Base-by-base conservation (phyloP, 441 rosid genomes). In the Biscutella auriculata region DNA sequence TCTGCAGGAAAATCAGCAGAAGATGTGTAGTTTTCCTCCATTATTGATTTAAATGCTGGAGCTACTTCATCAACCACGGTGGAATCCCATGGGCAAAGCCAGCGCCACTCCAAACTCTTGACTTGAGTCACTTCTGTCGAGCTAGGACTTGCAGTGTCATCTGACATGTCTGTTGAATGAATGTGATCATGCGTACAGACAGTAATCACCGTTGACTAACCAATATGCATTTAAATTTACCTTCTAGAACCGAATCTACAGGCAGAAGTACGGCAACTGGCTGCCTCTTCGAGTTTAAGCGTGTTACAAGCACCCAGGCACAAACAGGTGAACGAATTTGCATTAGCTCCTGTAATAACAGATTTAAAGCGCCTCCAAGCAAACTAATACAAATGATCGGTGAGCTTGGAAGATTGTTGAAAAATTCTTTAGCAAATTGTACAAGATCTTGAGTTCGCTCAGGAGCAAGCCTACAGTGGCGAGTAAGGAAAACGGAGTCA, bases 21-120 rank as follows among this genome's bases (percentile, higher is more conserved):
- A 29, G 91, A 82, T 53, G 61, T 32, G 65, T 79, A 82, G 70
- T 73, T 90, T 77, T 80, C 88, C 77, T 87, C 88, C 77, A 90
- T 52, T 60, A 89, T 83, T 72, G 64, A 63, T 78, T 73, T 87
- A 73, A 85, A 94, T 55, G 78, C 76, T 13, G 99, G 99, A 60
- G 84, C 90, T 25, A 84, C 82, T 62, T 79, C 81, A 80, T 94
- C 92, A 46, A 85, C 73, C 44, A 80, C 70, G 7, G 84, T 57
- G 47, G 74, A 68, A 74, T 85, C 86, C 97, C 96, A 85, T 16
- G 99, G 95, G 65, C 99, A 93, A 58, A 66, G 79, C 97, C 99
- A 89, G 21, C 66, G 76, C 59, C 72, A 77, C 43, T 47, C 82
- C 53, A 44, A 47, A 23, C 60, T 68, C 63, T 74, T 65, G 55